Base-by-base conservation (phyloP, 331 rosid species). In the Telfairia occidentalis region DNA sequence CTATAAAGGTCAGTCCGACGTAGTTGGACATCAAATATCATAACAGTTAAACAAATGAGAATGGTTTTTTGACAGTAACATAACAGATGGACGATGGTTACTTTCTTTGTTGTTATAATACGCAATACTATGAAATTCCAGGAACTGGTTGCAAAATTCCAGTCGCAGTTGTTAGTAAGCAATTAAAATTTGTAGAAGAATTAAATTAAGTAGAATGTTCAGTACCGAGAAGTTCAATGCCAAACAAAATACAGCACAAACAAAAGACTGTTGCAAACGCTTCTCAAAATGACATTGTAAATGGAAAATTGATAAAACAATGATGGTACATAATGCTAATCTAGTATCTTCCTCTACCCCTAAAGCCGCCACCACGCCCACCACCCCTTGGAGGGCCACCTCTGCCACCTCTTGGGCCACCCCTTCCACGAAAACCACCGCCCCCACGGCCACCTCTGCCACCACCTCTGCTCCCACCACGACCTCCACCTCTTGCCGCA, bases 261-360 rank as follows among this genome's bases (percentile, higher is more conserved):
- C 10, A 43, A 43, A 71, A 49, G 26, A 11, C 24, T 49, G 49
- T 11, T 3, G 37, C 52, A 37, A 29, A n/a, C 34, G 19, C 50
- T 73, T 35, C 35, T 23, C 66, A 35, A 15, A 35, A 37, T 15
- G 12, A 52, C 23, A 35, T 50, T 73, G 34, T 52, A 73, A 73
- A 73, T 53, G 35, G 49, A 73, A 54, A 73, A 11, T 50, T 10
- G 77, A 13, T 9, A 32, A 35, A 73, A 23, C 24, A 21, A 35
- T 53, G 50, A 23, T 73, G 9, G 32, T 70, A 48, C 75, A 70
- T 46, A 70, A 43, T 48, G 60, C 55, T 71, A 71, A 19, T 49
- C 64, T 63, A 77, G 24, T 2, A 64, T 83, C 97, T 88, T 28
- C 97, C 98, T 75, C 97, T 86, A 45, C 98, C 97, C 85, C 98